A percentile compares a stretch with the other conserved stretches of the same genome.
Evolutionary conservation across 225 moss, liverwort and hornwort species (phyloP).

Genomic region (Pseudisothecium myosuroides): DNA sequence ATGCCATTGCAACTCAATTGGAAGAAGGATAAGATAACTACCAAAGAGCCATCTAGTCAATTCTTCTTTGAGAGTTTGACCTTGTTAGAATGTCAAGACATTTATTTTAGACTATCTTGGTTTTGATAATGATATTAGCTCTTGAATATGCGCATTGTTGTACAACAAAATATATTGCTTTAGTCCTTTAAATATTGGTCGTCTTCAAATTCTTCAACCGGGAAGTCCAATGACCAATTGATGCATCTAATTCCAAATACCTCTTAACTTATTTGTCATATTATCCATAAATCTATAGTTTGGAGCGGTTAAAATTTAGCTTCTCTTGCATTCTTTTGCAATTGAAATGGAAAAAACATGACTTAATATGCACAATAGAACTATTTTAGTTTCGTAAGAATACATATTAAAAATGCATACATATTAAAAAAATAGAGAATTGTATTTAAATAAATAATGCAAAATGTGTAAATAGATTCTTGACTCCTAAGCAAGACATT

Average conservation of each 20-base stretch:
- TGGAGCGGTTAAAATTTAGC: background rate
- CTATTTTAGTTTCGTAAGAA: too few relatives aligned
- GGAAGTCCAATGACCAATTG: rapidly evolving
- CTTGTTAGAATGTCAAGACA: background rate
- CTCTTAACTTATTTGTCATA: background rate
- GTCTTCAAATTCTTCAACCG: background rate
- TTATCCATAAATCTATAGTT: background rate
- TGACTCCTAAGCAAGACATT: background rate
- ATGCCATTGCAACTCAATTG: background rate
- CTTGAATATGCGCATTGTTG: background rate
- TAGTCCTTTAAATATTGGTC: too few relatives aligned
- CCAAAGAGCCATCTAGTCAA: background rate
- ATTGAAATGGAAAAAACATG: background rate
- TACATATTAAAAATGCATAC: too few relatives aligned
- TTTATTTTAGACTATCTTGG: background rate
- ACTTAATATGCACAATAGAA: too few relatives aligned
- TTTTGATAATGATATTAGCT: background rate
- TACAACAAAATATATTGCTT: background rate
- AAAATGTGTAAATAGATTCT: background rate
- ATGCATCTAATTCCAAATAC: background rate
- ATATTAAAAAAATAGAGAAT: too few relatives aligned
- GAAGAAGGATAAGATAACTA: background rate
- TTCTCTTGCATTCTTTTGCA: background rate
- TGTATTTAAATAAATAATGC: background rate
- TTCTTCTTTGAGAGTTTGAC: background rate